Base-by-base conservation (phyloP, 257 asterid species). In the Misopates orontium region DNA sequence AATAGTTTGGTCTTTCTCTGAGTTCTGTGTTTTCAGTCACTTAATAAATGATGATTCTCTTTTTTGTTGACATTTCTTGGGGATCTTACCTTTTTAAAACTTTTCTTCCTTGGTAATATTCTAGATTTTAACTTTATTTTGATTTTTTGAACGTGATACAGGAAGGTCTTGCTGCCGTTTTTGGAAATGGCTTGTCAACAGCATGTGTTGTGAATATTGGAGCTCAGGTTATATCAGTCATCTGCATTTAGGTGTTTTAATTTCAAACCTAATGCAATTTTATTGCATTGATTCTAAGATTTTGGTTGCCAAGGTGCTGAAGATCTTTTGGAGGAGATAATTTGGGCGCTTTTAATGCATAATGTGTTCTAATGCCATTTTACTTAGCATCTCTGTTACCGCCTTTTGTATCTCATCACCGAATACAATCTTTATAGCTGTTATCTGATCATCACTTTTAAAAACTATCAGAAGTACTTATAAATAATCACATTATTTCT, bases 141-240 rank as follows among this genome's bases (percentile, higher is more conserved):
- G 32, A 2, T 31, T 58, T 49, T 64, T 56, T 32, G 32, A 41
- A 48, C 60, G 42, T 49, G 31, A 40, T 66, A 51, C 88, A 93
- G 99, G 99, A 93, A 86, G 97, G 99, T 53, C 87, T 93, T n/a
- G n/a, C n/a, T n/a, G n/a, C n/a, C n/a, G n/a, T n/a, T n/a, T n/a
- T n/a, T n/a, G n/a, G n/a, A n/a, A 93, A 90, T 83, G 99, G 99
- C 56, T 82, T 90, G 73, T 82, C 95, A 21, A 93, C 97, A 14
- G 97, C 99, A 36, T 93, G 99, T 64, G 80, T 93, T 68, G 89
- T 93, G 67, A 90, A 93, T 80, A 68, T 93, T 51, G 99, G 99
- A 75, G 99, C 99, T 48, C 99, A 93, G 80, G 95, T 86, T 80
- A 80, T 97, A 8, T 84, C 99, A 36, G 86, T 90, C 71, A 77